Evolutionary conservation across 208 protist genomes (phyloP), one percentile per base, ranked within the genome.

Genomic region (Leishmania arabica): DNA sequence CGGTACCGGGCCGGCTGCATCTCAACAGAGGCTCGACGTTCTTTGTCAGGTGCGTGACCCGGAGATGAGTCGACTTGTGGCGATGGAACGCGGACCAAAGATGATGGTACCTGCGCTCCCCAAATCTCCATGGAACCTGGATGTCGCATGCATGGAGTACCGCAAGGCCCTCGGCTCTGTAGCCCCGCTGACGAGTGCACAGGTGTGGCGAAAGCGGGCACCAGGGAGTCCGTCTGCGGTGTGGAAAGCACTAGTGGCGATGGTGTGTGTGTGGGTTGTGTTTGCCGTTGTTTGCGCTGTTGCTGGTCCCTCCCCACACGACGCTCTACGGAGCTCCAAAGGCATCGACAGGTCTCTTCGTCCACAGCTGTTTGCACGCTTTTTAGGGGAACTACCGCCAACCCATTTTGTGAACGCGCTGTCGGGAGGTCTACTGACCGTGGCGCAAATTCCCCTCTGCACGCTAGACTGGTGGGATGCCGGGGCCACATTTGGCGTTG

Each of bases 61-160:
- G 2, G 75, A 68, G 24, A 79, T 86, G 37, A 85, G 85, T 77
- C 78, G 72, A 31, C 83, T 88, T 27, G 56, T 91, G n/a, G 85
- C 84, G 4, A 77, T 87, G 24, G 88, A 91, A n/a, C 79, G 81
- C 6, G 88, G 88, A 15, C 86, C 88, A 19, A 47, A 60, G 24
- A 60, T 81, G 47, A 80, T 91, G 77, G 34, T 86, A 8, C 88
- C 88, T 27, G 53, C 68, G 62, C 81, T 79, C 15, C 19, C 68
- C 9, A 80, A 82, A 34, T 60, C 17, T 27, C 54, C 49, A 49
- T 82, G 72, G 76, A 79, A 60, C 60, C 56, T 80, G 53, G 71
- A 78, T 56, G 24, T 76, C 21, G 79, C 82, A 37, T 53, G 70
- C 8, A 70, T 34, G 11, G 70, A 84, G 34, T 85, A 86, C 69